phyloP scores from a whole-genome alignment of 257 asterid genomes.

The Nicotiana obtusifolia region DNA sequence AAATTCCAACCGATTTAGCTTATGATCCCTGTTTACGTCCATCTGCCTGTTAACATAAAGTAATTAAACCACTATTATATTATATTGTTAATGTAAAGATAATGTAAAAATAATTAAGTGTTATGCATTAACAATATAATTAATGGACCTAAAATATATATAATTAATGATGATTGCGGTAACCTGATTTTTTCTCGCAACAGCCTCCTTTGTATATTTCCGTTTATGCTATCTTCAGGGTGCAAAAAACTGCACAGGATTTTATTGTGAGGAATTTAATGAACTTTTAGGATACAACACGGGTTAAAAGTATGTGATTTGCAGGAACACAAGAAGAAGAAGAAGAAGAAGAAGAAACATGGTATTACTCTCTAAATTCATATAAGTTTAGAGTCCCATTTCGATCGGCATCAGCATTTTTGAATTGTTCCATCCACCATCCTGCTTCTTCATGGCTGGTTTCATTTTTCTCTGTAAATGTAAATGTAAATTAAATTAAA shows the following conservation, averaged over 20 bases:
- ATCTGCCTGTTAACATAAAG: slow-evolving; percentile 9
- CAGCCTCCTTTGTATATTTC: slow-evolving; percentile 27
- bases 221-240: slow-evolving; percentile 36
- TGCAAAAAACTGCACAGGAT: slow-evolving; percentile 24
- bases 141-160: no score
- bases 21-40: slow-evolving; percentile 24
- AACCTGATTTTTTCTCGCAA: slow-evolving; percentile 28
- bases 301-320: neutral
- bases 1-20: slow-evolving; percentile 24
- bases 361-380: slow-evolving; percentile 34
- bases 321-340: neutral
- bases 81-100: no score
- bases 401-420: slow-evolving; percentile 31
- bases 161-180: neutral
- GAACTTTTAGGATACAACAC: neutral
- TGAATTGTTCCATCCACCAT: slow-evolving; percentile 41
- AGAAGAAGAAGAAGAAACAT: no score
- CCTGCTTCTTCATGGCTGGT: slow-evolving; percentile 29
- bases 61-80: neutral
- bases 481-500: slow-evolving; percentile 2
- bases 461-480: slow-evolving; percentile 26
- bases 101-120: no score
- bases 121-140: no score
- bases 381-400: slow-evolving; percentile 30
- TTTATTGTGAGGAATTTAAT: no score